These are phyloP conservation scores for Boletus pseudo-olivaceus DNA, from an alignment of 768 basidiomycete genomes.

Conservation along the genomic window DNA sequence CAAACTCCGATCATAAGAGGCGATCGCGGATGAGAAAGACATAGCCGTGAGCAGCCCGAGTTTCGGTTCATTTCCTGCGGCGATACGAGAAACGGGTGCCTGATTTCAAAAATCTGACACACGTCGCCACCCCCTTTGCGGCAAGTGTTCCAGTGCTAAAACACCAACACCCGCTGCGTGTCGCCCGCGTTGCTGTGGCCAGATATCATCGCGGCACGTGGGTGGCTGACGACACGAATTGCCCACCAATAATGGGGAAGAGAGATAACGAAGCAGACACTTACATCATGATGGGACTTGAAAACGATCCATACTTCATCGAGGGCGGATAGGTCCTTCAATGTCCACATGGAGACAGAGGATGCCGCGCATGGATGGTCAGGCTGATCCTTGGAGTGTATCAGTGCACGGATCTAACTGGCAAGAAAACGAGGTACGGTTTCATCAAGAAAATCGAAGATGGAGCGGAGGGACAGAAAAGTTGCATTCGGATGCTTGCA, in stretches of 20 bases:
- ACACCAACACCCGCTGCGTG: not conserved
- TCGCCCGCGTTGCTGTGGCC: not conserved
- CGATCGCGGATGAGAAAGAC: constrained; percentile 20
- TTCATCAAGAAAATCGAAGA: constrained; percentile 22
- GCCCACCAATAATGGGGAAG: not conserved
- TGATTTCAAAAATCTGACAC: constrained; percentile 19
- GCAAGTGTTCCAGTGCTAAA: not conserved
- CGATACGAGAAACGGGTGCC: constrained; percentile 15
- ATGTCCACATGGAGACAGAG: constrained; percentile 49
- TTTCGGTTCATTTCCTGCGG: not conserved
- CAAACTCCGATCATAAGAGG: constrained; percentile 10
- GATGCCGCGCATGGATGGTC: constrained; percentile 3
- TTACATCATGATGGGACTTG: constrained; percentile 57
- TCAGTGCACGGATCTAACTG: constrained; percentile 5
- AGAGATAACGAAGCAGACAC: constrained; percentile 22
- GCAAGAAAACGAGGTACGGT: constrained; percentile 13
- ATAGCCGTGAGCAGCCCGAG: not conserved
- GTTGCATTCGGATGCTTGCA: constrained; percentile 21
- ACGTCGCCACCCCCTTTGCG: constrained; percentile 10
- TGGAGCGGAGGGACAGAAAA: constrained; percentile 24
- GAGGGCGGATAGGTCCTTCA: constrained; percentile 33
- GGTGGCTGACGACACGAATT: not conserved
- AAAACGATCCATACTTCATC: constrained; percentile 57
- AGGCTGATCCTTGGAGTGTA: constrained; percentile 6
- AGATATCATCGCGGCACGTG: constrained; percentile 2